These are phyloP conservation scores for Kwoniella botswanensis DNA, from an alignment of 768 basidiomycete species.

Conservation along the genomic window DNA sequence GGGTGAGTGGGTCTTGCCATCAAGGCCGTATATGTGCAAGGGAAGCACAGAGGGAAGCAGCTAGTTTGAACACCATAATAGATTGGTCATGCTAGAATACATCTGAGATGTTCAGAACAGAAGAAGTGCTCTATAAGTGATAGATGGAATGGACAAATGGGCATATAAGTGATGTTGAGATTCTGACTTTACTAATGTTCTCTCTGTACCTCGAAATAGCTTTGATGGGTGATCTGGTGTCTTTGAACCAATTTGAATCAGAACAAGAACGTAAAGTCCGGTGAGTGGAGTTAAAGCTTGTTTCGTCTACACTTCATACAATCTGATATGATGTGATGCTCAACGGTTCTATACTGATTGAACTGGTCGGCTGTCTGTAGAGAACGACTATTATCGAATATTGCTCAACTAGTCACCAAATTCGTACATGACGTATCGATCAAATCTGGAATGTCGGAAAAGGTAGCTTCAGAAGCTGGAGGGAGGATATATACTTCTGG, in stretches of 20 bases:
- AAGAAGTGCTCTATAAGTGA: too few species aligned
- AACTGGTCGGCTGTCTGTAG: conserved; percentile 60
- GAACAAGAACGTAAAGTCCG: conserved; percentile 85
- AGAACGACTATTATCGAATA: conserved; percentile 88
- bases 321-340: too few species aligned
- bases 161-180: too few species aligned
- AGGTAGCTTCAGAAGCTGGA: conserved; percentile 84
- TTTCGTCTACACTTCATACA: not conserved
- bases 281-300: conserved; percentile 62
- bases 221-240: conserved; percentile 86
- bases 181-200: not conserved
- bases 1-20: conserved; percentile 29
- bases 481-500: conserved; percentile 99
- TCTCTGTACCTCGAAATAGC: conserved; percentile 49
- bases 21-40: too few species aligned
- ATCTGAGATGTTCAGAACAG: too few species aligned
- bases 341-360: too few species aligned
- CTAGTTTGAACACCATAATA: too few species aligned
- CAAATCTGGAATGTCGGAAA: conserved; percentile 79
- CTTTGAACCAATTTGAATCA: conserved; percentile 84
- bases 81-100: not conserved
- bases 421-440: conserved; percentile 86
- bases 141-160: too few species aligned
- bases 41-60: too few species aligned
- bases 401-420: conserved; percentile 85